A percentile compares a stretch with the other conserved stretches of the same genome.
Evolutionary conservation across 192 early-diverging fungal genomes (phyloP).

Genomic region (Phycomyces nitens): DNA sequence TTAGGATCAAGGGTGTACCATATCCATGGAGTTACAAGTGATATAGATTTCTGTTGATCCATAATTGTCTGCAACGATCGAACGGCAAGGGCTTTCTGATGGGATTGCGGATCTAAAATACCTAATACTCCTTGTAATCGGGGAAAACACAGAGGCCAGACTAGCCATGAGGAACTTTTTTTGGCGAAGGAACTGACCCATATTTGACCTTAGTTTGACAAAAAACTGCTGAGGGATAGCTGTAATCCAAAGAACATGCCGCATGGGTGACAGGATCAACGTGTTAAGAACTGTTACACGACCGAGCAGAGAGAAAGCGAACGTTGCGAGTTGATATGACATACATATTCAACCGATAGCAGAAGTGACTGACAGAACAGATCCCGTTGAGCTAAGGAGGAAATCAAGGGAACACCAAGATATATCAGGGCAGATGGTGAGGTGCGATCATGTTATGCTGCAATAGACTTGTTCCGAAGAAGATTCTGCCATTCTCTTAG

Average conservation of each 20-base stretch:
- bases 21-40: no score
- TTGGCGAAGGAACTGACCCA: background rate
- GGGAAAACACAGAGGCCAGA: background rate
- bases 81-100: background rate
- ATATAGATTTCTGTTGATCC: background rate
- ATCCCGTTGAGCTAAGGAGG: background rate
- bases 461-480: background rate
- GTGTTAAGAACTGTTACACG: background rate
- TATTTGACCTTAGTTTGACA: background rate
- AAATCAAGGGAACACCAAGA: background rate
- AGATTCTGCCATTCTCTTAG: background rate
- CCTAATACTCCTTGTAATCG: background rate
- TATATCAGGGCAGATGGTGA: no score
- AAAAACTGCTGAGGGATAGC: background rate
- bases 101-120: background rate
- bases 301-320: constrained; percentile 2
- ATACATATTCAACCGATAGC: background rate
- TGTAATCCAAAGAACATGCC: constrained; percentile 11
- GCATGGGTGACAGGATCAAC: constrained; percentile 2
- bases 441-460: no score
- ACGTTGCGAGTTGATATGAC: background rate
- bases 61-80: background rate
- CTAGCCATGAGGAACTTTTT: background rate
- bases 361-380: background rate
- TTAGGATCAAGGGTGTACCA: no score